Conservation (phyloP, 192 early-diverging fungal species). For the Thoreauomyces humboldtii region DNA sequence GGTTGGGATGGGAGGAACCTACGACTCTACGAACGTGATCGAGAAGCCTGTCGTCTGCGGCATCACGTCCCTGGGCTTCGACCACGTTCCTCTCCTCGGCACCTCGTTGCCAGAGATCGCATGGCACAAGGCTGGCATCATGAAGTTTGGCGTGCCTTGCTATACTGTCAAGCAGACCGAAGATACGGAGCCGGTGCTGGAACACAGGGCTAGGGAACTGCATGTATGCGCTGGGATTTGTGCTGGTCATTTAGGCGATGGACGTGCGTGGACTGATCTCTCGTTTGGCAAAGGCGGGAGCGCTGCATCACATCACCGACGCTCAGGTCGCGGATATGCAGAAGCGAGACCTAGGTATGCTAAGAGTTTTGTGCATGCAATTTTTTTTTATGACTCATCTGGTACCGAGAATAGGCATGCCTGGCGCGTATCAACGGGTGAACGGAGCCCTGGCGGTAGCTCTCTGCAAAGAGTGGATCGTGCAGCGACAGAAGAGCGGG, state of each 20-base stretch:
- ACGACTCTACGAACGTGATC: constrained; percentile 83
- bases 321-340: too few species aligned
- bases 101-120: constrained; percentile 71
- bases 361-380: too few species aligned
- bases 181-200: constrained; percentile 66
- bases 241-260: too few species aligned
- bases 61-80: constrained; percentile 74
- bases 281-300: too few species aligned
- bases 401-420: too few species aligned
- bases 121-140: constrained; percentile 77
- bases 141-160: constrained; percentile 70
- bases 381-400: too few species aligned
- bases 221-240: constrained; percentile 41
- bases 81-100: constrained; percentile 75
- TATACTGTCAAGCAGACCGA: constrained; percentile 69
- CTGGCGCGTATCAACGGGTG: constrained; percentile 77
- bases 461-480: constrained; percentile 70
- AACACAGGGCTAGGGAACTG: constrained; percentile 65
- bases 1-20: constrained; percentile 81
- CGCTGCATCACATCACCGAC: too few species aligned
- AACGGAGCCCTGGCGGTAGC: constrained; percentile 82
- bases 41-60: constrained; percentile 49
- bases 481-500: constrained; percentile 18
- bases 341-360: too few species aligned
- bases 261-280: too few species aligned